Conservation (phyloP, 192 early-diverging fungal genomes). For the Entomortierella chlamydospora region DNA sequence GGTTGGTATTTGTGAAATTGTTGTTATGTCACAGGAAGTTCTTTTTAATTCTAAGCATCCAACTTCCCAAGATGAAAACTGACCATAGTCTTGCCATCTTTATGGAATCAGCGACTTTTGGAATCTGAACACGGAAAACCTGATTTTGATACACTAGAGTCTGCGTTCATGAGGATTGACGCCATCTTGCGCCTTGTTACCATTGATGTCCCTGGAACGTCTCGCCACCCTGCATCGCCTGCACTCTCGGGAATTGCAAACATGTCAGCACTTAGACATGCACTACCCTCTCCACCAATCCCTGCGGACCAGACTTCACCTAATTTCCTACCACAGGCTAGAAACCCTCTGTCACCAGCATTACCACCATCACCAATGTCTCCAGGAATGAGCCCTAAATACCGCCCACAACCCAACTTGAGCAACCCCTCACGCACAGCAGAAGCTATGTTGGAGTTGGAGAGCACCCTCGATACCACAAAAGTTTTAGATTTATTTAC, state of each 20-base stretch:
- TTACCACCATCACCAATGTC: constrained; percentile 38
- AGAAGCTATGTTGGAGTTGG: constrained; percentile 45
- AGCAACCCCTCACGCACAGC: constrained; percentile 2
- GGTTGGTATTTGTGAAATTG: constrained; percentile 21
- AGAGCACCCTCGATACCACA: constrained; percentile 54
- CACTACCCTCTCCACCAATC: constrained; percentile 46
- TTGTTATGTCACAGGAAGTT: background rate
- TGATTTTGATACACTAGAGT: constrained; percentile 55
- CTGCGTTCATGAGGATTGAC: constrained; percentile 58
- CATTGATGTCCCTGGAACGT: constrained; percentile 47
- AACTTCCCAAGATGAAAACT: too few species aligned
- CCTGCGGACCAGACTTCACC: constrained; percentile 21
- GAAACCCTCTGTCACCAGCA: constrained; percentile 25
- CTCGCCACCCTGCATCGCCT: constrained; percentile 45
- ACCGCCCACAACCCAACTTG: constrained; percentile 5
- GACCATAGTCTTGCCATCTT: too few species aligned
- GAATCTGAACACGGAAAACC: constrained; percentile 57
- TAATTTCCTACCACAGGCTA: constrained; percentile 24
- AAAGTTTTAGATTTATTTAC: constrained; percentile 61
- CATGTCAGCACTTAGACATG: constrained; percentile 37
- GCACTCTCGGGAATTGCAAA: constrained; percentile 50
- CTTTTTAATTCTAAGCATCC: too few species aligned
- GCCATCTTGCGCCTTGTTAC: constrained; percentile 57
- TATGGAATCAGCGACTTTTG: constrained; percentile 60
- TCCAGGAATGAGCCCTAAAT: constrained; percentile 31